Conservation (phyloP, 352 stramenopile genomes). For the Pythium rhizo-oryzae region DNA sequence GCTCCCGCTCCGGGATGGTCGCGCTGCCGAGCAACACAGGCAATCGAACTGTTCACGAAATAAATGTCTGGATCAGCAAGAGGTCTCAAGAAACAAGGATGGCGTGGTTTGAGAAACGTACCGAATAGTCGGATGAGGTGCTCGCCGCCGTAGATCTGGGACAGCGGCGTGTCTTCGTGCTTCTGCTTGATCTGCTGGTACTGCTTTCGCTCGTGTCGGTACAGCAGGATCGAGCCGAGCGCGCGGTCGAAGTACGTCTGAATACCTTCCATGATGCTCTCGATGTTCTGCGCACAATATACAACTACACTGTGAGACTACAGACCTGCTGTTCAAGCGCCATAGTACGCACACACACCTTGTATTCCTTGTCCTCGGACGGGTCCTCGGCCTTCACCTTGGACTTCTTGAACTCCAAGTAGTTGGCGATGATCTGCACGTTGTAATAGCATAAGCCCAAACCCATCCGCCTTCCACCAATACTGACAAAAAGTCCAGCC, state of each 20-base stretch:
- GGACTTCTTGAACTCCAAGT: constrained; percentile 73
- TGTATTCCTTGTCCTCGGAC: constrained; percentile 73
- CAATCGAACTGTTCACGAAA: constrained; percentile 58
- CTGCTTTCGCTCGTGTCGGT: constrained; percentile 90
- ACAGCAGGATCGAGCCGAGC: constrained; percentile 90
- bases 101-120: constrained; percentile 32
- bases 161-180: constrained; percentile 62
- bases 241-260: constrained; percentile 90
- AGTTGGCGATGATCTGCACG: constrained; percentile 79
- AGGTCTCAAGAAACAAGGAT: too few species aligned
- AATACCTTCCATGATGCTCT: constrained; percentile 84
- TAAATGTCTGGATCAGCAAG: neutral
- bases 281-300: constrained; percentile 48
- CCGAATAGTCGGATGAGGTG: constrained; percentile 91
- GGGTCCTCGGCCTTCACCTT: constrained; percentile 57
- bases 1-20: constrained; percentile 57
- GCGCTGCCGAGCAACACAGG: constrained; percentile 70
- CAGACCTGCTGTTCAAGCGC: neutral
- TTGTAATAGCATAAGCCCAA: constrained; percentile 5
- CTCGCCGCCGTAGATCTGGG: constrained; percentile 92
- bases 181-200: constrained; percentile 79
- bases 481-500: neutral
- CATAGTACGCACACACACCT: constrained; percentile 30
- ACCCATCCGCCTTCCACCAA: neutral
- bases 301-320: neutral